These are phyloP conservation scores for Volvariella surrecta DNA, from an alignment of 1,284 basidiomycete species.

Conservation along the genomic window DNA sequence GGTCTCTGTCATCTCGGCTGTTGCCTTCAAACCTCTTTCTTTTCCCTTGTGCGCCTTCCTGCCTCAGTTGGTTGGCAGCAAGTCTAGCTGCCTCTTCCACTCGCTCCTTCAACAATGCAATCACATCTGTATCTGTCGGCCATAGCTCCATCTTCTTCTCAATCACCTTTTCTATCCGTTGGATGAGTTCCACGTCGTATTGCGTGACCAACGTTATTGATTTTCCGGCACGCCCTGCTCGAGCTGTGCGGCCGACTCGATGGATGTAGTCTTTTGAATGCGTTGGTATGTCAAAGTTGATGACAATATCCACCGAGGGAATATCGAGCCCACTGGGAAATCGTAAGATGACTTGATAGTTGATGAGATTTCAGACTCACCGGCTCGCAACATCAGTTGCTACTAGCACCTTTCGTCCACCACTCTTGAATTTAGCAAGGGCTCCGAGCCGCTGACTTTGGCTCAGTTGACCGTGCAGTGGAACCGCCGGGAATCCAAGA, in stretches of 20 bases:
- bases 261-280: slow-evolving; percentile 99
- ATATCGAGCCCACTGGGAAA: slow-evolving; percentile 83
- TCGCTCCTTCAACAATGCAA: slow-evolving; percentile 82
- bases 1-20: slow-evolving; percentile 65
- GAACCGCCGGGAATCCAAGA: slow-evolving; percentile 92
- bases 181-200: slow-evolving; percentile 96
- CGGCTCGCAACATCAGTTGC: slow-evolving; percentile 98
- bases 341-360: slow-evolving; percentile 1
- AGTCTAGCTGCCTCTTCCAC: slow-evolving; percentile 85
- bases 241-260: slow-evolving; percentile 94
- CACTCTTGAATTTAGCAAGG: slow-evolving; percentile 95
- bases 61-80: slow-evolving; percentile 75
- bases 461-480: slow-evolving; percentile 91
- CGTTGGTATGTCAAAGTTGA: slow-evolving; percentile 98
- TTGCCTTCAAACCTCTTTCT: slow-evolving; percentile 44
- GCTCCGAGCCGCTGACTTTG: slow-evolving; percentile 93
- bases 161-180: slow-evolving; percentile 89
- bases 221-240: slow-evolving; percentile 93
- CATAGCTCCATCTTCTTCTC: slow-evolving; percentile 92
- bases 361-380: slow-evolving; percentile 28
- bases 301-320: slow-evolving; percentile 92
- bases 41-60: slow-evolving; percentile 48
- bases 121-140: slow-evolving; percentile 86
- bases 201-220: slow-evolving; percentile 96
- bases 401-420: slow-evolving; percentile 85